These are phyloP conservation scores for Camellia japonica DNA, from an alignment of 148 eudicot species.

Conservation along the genomic window DNA sequence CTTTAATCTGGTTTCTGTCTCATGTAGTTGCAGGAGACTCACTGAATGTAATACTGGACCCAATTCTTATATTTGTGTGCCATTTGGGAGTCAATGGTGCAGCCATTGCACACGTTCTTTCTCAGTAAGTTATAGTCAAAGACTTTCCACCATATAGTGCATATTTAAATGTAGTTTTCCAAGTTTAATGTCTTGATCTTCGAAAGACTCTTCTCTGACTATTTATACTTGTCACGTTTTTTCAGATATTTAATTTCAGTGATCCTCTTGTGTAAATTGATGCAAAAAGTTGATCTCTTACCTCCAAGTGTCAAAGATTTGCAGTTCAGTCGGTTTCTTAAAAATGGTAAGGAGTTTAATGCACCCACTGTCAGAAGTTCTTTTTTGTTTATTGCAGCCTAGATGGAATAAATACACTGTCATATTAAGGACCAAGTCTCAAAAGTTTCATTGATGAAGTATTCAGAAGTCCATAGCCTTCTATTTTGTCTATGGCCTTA, in stretches of 20 bases:
- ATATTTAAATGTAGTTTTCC: background rate
- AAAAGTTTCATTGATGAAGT: background rate
- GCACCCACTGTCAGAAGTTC: background rate
- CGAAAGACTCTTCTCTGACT: background rate
- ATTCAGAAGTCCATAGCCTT: background rate
- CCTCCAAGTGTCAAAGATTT: slow-evolving; percentile 71
- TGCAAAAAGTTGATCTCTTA: slow-evolving; percentile 65
- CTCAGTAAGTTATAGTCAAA: slow-evolving; percentile 60
- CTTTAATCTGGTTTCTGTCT: slow-evolving; percentile 1
- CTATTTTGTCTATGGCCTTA: background rate
- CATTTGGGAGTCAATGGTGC: slow-evolving; percentile 85
- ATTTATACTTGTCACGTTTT: background rate
- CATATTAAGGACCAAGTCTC: background rate
- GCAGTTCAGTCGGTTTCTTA: slow-evolving; percentile 75
- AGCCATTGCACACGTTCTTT: slow-evolving; percentile 94
- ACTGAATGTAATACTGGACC: slow-evolving; percentile 77
- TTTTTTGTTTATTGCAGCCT: background rate
- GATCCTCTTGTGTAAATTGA: slow-evolving; percentile 64
- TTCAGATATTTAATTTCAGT: slow-evolving; percentile 71
- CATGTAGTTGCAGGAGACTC: slow-evolving; percentile 73
- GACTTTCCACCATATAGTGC: background rate
- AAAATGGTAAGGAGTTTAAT: slow-evolving; percentile 51
- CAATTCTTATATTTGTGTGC: slow-evolving; percentile 73
- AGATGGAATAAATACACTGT: background rate
- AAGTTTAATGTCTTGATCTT: background rate